Base-by-base conservation (phyloP, 108 stramenopile species). In the Cyclotella kingstonii region DNA sequence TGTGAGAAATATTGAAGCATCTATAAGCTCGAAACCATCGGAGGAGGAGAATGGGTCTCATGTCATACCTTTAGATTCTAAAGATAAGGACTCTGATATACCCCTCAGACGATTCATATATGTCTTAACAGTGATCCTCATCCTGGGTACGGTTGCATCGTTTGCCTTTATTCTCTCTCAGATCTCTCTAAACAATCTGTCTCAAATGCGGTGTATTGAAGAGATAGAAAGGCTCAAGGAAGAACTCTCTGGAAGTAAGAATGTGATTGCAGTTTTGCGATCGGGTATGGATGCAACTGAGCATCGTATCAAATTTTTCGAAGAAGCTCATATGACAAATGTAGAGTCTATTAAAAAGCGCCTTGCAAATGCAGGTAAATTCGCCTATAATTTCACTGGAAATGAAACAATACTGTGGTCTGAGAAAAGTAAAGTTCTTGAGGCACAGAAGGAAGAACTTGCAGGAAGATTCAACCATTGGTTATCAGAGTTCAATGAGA, bases 251-350 rank as follows among this genome's bases (percentile, higher is more conserved):
- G 26, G 46, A 38, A 48, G 49, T 26, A 33, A 28, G 2, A 48
- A 40, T 4, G 15, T 62, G n/a, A 23, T 62, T 1, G 40, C 60
- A 6, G 47, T 62, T 1, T 26, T 62, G 21, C 22, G 38, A 49
- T 62, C 60, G 34, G 60, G 60, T 5, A 46, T 62, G 48, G 60
- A 62, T 14, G 60, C 46, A 14, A 35, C 60, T 4, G 35, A 47
- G 22, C 28, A 47, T 38, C 46, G 44, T 5, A 36, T 62, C 12
- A 38, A 49, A 26, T 38, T 38, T 25, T 9, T 62, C 9, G 60
- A 62, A 43, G 48, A 62, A 48, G 60, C 47, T 21, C 40, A 60
- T 3, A 44, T 22, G 17, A 21, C 2, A 0, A 60, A 46, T 5
- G 19, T 8, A 31, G 31, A 43, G 18, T 21, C 33, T 9, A 9